Conservation (phyloP, 441 rosid genomes). For the Arabidopsis hybrid region DNA sequence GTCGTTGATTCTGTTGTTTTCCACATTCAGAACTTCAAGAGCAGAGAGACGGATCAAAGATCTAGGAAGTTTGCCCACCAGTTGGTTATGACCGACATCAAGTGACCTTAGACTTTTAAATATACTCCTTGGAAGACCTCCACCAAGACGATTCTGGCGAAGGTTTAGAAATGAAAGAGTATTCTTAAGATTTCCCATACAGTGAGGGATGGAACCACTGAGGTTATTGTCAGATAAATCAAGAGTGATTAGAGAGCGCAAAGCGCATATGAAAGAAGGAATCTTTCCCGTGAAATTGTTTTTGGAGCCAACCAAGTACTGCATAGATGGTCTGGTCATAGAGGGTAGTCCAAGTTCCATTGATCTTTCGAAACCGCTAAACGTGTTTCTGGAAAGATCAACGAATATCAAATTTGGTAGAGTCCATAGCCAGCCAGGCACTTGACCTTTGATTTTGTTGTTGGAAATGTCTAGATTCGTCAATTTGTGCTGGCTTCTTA, state of each 20-base stretch:
- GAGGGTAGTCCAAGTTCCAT: not conserved
- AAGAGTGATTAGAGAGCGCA: conserved; percentile 38
- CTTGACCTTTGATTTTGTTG: conserved; percentile 49
- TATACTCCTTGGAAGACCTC: conserved; percentile 36
- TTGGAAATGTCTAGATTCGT: conserved; percentile 50
- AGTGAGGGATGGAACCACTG: conserved; percentile 46
- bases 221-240: conserved; percentile 48
- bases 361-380: conserved; percentile 30
- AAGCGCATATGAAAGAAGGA: conserved; percentile 53
- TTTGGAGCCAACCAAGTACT: conserved; percentile 40
- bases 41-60: conserved; percentile 31
- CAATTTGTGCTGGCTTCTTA: conserved; percentile 5
- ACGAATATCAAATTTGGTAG: conserved; percentile 14
- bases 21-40: conserved; percentile 26
- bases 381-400: not conserved
- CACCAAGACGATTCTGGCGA: conserved; percentile 47
- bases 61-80: conserved; percentile 53
- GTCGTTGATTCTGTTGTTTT: conserved; percentile 4
- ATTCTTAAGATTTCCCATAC: conserved; percentile 25
- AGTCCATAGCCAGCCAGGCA: conserved; percentile 59
- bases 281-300: conserved; percentile 43
- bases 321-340: not conserved
- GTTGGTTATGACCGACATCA: conserved; percentile 48
- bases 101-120: conserved; percentile 45
- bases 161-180: conserved; percentile 54